A percentile compares a stretch with the other conserved stretches of the same genome.
Evolutionary conservation across 1,284 basidiomycete genomes (phyloP).

Genomic region (Puccinia triticina): DNA sequence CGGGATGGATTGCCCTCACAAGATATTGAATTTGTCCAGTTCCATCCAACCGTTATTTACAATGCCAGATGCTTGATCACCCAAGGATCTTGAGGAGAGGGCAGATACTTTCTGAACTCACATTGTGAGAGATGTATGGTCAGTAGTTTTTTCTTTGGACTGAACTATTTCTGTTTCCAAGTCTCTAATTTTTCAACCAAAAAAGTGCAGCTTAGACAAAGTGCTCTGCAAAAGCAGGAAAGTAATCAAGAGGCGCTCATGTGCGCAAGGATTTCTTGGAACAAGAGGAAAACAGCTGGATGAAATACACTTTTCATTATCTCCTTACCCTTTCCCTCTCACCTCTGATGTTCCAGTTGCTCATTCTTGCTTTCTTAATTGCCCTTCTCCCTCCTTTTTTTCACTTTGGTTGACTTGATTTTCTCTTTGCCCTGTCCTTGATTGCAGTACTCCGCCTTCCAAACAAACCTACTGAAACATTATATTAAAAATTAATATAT

Average conservation of each 20-base stretch:
- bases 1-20: constrained; percentile 95
- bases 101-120: constrained; percentile 97
- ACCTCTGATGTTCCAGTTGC: background rate
- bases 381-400: background rate
- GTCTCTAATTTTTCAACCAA: background rate
- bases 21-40: constrained; percentile 98
- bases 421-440: background rate
- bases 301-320: constrained; percentile 53
- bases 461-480: constrained; percentile 54
- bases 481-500: background rate
- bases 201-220: constrained; percentile 89
- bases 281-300: constrained; percentile 69
- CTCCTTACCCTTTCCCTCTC: background rate
- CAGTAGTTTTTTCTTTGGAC: background rate
- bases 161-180: background rate
- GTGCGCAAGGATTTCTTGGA: constrained; percentile 91
- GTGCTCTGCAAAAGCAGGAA: constrained; percentile 87
- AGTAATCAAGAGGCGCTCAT: constrained; percentile 96
- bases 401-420: background rate
- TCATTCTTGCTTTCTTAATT: constrained; percentile 41
- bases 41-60: constrained; percentile 99
- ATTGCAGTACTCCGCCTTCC: constrained; percentile 58
- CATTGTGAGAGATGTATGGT: constrained; percentile 99
- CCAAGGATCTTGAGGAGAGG: constrained; percentile 98
- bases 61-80: constrained; percentile 99